Evolutionary conservation across 2,329 filamentous ascomycete genomes (phyloP), one percentile per base, ranked within the genome.

Genomic region (Neofusicoccum cordaticola): DNA sequence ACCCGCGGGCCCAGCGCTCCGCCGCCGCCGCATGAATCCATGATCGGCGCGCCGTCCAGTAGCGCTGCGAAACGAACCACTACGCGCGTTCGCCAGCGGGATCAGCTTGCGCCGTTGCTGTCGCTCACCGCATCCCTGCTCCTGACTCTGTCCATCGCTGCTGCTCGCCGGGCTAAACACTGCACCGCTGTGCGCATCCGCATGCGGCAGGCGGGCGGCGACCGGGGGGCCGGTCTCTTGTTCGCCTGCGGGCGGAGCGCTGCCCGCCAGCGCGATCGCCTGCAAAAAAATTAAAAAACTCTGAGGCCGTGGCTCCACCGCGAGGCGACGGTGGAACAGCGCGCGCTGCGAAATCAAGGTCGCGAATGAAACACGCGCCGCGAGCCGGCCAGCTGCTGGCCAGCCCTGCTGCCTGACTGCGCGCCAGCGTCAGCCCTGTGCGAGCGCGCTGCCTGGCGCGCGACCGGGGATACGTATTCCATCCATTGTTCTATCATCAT

Each of bases 341-440:
- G 22, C 22, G 22, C 22, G 22, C 22, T 22, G 22, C 22, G 22
- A 22, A 62, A 62, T 62, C 56, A 62, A 50, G 58, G 58, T 62
- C 39, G 35, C 39, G 19, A 62, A 62, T 62, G 58, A 51, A 62
- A 62, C 56, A 35, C 47, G 39, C 45, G 17, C 58, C 37, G 58
- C 58, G 47, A 50, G 37, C 44, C 42, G 47, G 44, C 44, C 58
- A 39, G 44, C 45, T 35, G 35, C 37, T 50, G 58, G 44, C 37
- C 42, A 50, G 42, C n/a, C 57, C 58, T 62, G 58, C 58, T 62
- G 58, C 58, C 58, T 35, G 39, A 62, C 47, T 17, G 11, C 27
- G 34, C 42, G 42, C 56, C 56, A 47, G 56, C 56, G 41, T 22
- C 56, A 60, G 56, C 56, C 56, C 56, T 60, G 56, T 60, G 56